A percentile compares a stretch with the other conserved stretches of the same genome.
Conservation (phyloP, 768 basidiomycete genomes). For the Pleurotus sapidus region DNA sequence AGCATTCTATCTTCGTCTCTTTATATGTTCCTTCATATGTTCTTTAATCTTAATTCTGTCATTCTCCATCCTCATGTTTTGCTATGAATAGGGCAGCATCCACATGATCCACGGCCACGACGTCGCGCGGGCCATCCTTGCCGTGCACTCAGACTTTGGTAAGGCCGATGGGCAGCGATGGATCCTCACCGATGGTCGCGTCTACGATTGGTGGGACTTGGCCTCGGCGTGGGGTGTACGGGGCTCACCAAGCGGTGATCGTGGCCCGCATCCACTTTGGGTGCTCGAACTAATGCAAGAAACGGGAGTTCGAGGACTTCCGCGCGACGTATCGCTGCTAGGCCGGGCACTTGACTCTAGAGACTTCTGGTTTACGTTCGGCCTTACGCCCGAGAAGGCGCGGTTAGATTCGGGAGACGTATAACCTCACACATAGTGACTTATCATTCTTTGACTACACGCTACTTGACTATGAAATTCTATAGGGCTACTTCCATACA, state of each 20-base stretch:
- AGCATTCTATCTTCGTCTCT: too few relatives aligned
- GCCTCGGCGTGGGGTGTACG: constrained; percentile 49
- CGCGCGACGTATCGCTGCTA: constrained; percentile 44
- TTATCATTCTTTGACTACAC: background rate
- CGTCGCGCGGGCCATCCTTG: constrained; percentile 56
- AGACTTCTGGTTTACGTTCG: constrained; percentile 57
- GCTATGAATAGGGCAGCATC: constrained; percentile 42
- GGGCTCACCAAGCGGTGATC: constrained; percentile 1
- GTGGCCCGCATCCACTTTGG: constrained; percentile 46
- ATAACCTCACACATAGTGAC: background rate
- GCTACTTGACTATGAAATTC: background rate
- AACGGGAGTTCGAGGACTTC: constrained; percentile 43
- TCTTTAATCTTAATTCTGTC: too few relatives aligned
- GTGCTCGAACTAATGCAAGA: constrained; percentile 59
- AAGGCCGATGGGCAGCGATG: constrained; percentile 51
- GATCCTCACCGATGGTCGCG: constrained; percentile 51
- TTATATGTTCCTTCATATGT: too few relatives aligned
- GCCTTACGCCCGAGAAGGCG: constrained; percentile 38
- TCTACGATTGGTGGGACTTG: constrained; percentile 72
- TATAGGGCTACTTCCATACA: too few relatives aligned
- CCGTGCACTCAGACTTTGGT: constrained; percentile 43
- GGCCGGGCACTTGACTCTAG: constrained; percentile 56
- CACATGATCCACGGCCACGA: constrained; percentile 64
- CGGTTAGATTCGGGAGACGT: constrained; percentile 21
- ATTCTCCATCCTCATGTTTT: too few relatives aligned